Conservation (phyloP, 805 yeast genomes). For the Teunomyces cretensis region DNA sequence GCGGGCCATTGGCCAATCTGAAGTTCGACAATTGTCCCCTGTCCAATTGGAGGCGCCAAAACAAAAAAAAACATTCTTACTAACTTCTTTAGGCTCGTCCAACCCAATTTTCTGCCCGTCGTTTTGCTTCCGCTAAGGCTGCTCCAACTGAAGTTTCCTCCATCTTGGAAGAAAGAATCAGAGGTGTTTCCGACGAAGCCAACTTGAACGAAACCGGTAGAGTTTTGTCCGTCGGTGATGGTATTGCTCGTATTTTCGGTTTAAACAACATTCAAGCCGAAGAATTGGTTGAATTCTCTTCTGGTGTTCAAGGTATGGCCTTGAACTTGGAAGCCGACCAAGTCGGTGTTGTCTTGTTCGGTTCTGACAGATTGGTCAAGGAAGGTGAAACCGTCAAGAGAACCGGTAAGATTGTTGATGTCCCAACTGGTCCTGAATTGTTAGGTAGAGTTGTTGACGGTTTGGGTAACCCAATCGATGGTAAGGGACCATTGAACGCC, state of each 20-base stretch:
- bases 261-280: constrained; percentile 99
- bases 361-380: constrained; percentile 97
- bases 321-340: constrained; percentile 99
- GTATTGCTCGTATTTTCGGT: constrained; percentile 99
- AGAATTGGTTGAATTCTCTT: constrained; percentile 98
- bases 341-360: constrained; percentile 99
- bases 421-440: constrained; percentile 97
- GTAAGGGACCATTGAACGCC: constrained; percentile 96
- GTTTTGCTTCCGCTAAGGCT: constrained; percentile 95
- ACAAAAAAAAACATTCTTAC: constrained; percentile 15
- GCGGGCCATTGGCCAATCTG: background rate
- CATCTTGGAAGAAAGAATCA: constrained; percentile 97
- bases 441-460: constrained; percentile 99
- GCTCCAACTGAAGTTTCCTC: constrained; percentile 99
- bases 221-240: constrained; percentile 99
- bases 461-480: constrained; percentile 98
- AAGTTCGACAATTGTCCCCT: background rate
- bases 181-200: constrained; percentile 98
- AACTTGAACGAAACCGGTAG: constrained; percentile 99
- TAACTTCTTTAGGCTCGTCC: constrained; percentile 66
- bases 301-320: constrained; percentile 99
- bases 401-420: constrained; percentile 99
- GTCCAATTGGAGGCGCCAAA: constrained; percentile 1
- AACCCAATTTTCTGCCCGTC: constrained; percentile 58
- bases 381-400: constrained; percentile 99